Conservation (phyloP, 495 filamentous ascomycete species). For the Geopyxis carbonaria region DNA sequence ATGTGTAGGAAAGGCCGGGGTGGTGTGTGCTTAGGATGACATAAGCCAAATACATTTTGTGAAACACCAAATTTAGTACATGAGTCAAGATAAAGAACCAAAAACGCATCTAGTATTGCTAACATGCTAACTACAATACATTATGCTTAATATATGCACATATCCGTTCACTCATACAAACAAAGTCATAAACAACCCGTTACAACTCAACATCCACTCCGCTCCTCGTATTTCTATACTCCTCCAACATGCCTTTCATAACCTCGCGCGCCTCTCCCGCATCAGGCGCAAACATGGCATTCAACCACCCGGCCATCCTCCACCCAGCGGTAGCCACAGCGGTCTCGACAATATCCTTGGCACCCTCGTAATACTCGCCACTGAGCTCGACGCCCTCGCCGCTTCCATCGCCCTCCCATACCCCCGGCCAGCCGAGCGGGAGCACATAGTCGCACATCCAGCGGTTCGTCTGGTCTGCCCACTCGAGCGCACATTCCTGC, state of each 20-base stretch:
- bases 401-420: too few relatives aligned
- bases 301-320: conserved; percentile 45
- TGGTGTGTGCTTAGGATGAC: too few relatives aligned
- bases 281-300: conserved; percentile 35
- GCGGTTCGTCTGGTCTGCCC: conserved; percentile 45
- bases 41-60: too few relatives aligned
- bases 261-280: background rate
- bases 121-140: too few relatives aligned
- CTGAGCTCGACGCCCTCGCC: conserved; percentile 42
- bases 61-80: too few relatives aligned
- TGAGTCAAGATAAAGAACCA: too few relatives aligned
- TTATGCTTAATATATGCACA: too few relatives aligned
- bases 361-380: conserved; percentile 44
- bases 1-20: too few relatives aligned
- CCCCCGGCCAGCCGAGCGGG: conserved; percentile 33
- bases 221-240: too few relatives aligned
- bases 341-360: conserved; percentile 46
- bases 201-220: background rate
- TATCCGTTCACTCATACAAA: too few relatives aligned
- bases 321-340: conserved; percentile 63
- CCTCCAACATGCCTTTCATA: background rate
- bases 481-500: conserved; percentile 35
- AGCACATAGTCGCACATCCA: conserved; percentile 46
- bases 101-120: too few relatives aligned
- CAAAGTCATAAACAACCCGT: background rate